Percentiles rank a stretch among this genome's conserved stretches.
Conservation (phyloP, 345 rosid genomes). For the Aegle marmelos region DNA sequence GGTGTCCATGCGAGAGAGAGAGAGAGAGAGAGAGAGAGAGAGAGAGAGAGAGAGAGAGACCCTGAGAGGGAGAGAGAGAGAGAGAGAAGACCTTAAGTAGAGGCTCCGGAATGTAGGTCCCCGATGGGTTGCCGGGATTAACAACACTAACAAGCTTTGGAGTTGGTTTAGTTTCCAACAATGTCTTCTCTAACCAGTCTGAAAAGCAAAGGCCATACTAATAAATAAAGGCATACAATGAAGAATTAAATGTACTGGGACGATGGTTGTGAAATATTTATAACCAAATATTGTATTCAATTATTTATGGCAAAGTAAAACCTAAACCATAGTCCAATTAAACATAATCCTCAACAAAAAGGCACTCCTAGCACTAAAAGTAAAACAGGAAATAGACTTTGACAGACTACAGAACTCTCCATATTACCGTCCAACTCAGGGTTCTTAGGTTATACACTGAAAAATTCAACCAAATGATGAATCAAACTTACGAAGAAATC, state of each 20-base stretch:
- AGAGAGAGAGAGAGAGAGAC: background rate
- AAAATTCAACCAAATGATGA: background rate
- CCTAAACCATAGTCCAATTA: background rate
- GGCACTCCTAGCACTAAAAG: background rate
- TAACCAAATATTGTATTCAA: background rate
- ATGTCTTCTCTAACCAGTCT: constrained; percentile 84
- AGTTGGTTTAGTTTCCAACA: constrained; percentile 62
- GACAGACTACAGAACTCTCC: background rate
- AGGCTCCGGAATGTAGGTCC: constrained; percentile 81
- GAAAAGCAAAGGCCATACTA: constrained; percentile 22
- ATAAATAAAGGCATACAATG: constrained; percentile 3
- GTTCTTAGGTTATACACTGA: background rate
- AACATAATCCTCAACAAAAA: background rate
- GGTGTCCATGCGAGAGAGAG: background rate
- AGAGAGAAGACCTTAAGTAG: constrained; percentile 65
- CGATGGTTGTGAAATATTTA: background rate
- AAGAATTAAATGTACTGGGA: background rate
- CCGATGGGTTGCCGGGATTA: constrained; percentile 95
- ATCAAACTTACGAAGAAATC: background rate
- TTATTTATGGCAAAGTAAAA: background rate
- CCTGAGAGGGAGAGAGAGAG: no score
- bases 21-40: constrained; percentile 3
- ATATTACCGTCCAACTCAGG: background rate
- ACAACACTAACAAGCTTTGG: constrained; percentile 95
- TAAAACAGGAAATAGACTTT: background rate